Percentiles rank a stretch among this genome's conserved stretches.
phyloP scores from a whole-genome alignment of 192 early-diverging fungal species.

The Backusella luteola region DNA sequence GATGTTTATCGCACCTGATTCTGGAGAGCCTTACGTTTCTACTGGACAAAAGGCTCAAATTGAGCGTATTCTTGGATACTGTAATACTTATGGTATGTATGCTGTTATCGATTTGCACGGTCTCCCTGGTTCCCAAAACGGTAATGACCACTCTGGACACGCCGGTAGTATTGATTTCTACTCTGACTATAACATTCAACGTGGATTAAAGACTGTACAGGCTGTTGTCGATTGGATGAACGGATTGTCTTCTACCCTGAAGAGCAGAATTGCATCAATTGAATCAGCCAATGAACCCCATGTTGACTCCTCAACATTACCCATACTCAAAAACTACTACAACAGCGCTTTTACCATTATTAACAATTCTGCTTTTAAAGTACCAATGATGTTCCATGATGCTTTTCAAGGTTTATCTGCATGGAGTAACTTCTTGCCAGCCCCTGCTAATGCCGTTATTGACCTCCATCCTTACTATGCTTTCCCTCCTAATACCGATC shows the following conservation, averaged over 20 bases:
- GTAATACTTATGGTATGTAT: slow-evolving; percentile 38
- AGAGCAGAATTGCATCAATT: slow-evolving; percentile 21
- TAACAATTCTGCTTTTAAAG: slow-evolving; percentile 24
- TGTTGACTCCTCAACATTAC: slow-evolving; percentile 16
- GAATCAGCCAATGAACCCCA: slow-evolving; percentile 44
- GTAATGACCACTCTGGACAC: slow-evolving; percentile 55
- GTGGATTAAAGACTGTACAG: slow-evolving; percentile 22
- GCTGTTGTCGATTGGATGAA: slow-evolving; percentile 45
- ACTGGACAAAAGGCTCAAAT: slow-evolving; percentile 46
- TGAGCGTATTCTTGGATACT: slow-evolving; percentile 34
- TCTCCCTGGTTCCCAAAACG: slow-evolving; percentile 59
- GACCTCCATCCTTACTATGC: slow-evolving; percentile 35
- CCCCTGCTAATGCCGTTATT: slow-evolving; percentile 33
- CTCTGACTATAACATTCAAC: slow-evolving; percentile 18
- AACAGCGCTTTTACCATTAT: slow-evolving; percentile 38
- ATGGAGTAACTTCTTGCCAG: slow-evolving; percentile 37
- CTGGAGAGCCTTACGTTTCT: slow-evolving; percentile 57
- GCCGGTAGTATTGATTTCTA: slow-evolving; percentile 38
- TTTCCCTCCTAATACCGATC: slow-evolving; percentile 7
- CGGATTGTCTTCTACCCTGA: slow-evolving; percentile 16
- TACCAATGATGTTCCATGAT: slow-evolving; percentile 46
- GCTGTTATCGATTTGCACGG: slow-evolving; percentile 60
- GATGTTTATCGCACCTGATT: slow-evolving; percentile 54
- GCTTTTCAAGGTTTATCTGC: slow-evolving; percentile 36
- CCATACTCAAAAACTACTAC: slow-evolving; percentile 40